Conservation (phyloP, 2,329 filamentous ascomycete genomes). For the Tolypocladium inflatum region DNA sequence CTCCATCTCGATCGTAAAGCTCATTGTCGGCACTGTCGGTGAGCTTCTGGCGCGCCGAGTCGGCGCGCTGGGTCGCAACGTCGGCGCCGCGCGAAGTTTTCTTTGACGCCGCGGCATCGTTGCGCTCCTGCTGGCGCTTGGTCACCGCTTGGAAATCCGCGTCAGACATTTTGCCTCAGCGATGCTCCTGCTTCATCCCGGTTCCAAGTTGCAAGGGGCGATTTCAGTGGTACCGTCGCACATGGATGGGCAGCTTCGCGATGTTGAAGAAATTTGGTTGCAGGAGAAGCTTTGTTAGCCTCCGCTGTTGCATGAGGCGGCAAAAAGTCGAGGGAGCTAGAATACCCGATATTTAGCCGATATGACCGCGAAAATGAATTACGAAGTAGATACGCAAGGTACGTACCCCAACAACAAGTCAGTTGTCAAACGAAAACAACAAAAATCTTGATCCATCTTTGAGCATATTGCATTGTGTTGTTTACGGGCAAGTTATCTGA, state of each 20-base stretch:
- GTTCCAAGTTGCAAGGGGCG: conserved; percentile 28
- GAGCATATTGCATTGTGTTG: neutral
- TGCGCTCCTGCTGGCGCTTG: conserved; percentile 87
- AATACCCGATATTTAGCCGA: conserved; percentile 23
- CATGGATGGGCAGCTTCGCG: conserved; percentile 21
- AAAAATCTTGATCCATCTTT: neutral
- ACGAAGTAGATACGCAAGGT: no score
- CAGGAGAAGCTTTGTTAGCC: conserved; percentile 4
- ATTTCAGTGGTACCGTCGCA: conserved; percentile 22
- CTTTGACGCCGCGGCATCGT: conserved; percentile 66
- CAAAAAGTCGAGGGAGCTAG: conserved; percentile 18
- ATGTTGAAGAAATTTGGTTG: conserved; percentile 11
- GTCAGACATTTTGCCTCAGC: conserved; percentile 51
- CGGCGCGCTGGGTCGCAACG: conserved; percentile 68
- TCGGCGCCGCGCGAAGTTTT: conserved; percentile 77
- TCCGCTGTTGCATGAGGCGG: conserved; percentile 13
- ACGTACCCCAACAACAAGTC: neutral
- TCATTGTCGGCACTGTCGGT: conserved; percentile 82
- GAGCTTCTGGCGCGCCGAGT: conserved; percentile 86
- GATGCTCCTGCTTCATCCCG: conserved; percentile 29
- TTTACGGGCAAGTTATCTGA: neutral
- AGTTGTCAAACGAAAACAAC: neutral
- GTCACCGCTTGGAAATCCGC: conserved; percentile 82
- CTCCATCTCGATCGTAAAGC: conserved; percentile 71
- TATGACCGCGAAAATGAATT: neutral